phyloP scores from a whole-genome alignment of 495 filamentous ascomycete genomes.

The Daldinia grandis region DNA sequence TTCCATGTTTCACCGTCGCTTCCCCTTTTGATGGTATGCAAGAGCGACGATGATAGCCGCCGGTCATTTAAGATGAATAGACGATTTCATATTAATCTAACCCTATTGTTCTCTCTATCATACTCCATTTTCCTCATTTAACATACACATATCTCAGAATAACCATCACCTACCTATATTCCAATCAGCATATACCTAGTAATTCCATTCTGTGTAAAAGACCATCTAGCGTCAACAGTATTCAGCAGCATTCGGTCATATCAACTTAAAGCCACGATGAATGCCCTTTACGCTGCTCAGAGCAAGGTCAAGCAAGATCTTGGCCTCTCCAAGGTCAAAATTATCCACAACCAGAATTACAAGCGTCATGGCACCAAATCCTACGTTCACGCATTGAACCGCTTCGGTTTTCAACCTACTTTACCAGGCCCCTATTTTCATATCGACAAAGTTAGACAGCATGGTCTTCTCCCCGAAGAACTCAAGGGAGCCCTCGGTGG shows the following conservation, averaged over 20 bases:
- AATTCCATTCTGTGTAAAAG: conserved; percentile 16
- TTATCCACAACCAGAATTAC: conserved; percentile 68
- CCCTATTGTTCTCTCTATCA: conserved; percentile 1
- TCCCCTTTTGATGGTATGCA: conserved; percentile 4
- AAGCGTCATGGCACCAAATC: conserved; percentile 73
- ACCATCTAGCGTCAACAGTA: neutral
- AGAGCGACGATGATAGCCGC: conserved; percentile 8
- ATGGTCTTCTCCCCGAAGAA: conserved; percentile 44
- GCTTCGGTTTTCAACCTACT: conserved; percentile 75
- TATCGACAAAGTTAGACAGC: conserved; percentile 50
- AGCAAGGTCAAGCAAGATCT: conserved; percentile 45
- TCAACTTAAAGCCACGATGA: conserved; percentile 38
- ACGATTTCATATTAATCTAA: neutral
- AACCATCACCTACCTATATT: neutral
- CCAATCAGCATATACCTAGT: conserved; percentile 3
- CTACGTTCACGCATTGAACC: conserved; percentile 73
- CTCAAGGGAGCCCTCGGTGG: conserved; percentile 55
- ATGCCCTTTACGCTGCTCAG: conserved; percentile 47
- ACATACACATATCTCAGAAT: neutral
- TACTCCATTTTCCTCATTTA: neutral
- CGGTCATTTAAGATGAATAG: neutral
- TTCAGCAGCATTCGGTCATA: conserved; percentile 6
- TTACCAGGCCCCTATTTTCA: conserved; percentile 71
- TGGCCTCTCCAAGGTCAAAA: conserved; percentile 60
- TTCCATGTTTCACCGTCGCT: neutral